A percentile compares a stretch with the other conserved stretches of the same genome.
Evolutionary conservation across 2,329 filamentous ascomycete genomes (phyloP).

Genomic region (Emydomyces testavorans): DNA sequence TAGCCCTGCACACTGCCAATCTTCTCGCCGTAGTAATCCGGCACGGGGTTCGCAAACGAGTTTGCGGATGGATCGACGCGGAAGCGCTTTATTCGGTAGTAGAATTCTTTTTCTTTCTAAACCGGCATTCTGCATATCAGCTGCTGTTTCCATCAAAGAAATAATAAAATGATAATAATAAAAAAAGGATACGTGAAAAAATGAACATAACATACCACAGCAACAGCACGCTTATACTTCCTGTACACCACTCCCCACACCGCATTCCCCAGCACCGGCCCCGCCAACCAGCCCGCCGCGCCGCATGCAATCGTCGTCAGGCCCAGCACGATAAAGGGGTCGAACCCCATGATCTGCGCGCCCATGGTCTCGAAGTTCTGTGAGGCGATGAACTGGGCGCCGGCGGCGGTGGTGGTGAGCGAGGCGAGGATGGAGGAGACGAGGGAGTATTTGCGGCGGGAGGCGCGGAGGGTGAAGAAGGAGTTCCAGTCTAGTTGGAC

Average conservation of each 20-base stretch:
- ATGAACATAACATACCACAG: slow-evolving; percentile 41
- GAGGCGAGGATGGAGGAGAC: slow-evolving; percentile 60
- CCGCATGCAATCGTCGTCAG: slow-evolving; percentile 65
- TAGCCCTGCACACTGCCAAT: slow-evolving; percentile 88
- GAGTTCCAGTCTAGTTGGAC: slow-evolving; percentile 67
- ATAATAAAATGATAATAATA: not conserved
- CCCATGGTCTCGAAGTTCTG: slow-evolving; percentile 55
- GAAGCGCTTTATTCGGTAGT: slow-evolving; percentile 78
- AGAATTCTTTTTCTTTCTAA: slow-evolving; percentile 89
- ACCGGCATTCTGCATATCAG: slow-evolving; percentile 8
- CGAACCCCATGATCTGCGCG: slow-evolving; percentile 65
- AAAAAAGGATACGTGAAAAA: not conserved
- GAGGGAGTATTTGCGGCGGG: slow-evolving; percentile 71
- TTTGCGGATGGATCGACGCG: slow-evolving; percentile 83
- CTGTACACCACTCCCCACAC: slow-evolving; percentile 68
- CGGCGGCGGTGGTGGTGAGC: slow-evolving; percentile 46
- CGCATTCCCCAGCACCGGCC: slow-evolving; percentile 68
- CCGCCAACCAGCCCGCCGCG: slow-evolving; percentile 76
- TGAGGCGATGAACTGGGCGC: slow-evolving; percentile 48
- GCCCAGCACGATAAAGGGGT: slow-evolving; percentile 77
- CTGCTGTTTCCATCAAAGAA: not conserved
- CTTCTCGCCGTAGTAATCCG: slow-evolving; percentile 98
- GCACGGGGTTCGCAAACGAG: slow-evolving; percentile 82
- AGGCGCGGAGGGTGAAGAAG: slow-evolving; percentile 82
- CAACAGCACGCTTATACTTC: slow-evolving; percentile 60